phyloP scores from a whole-genome alignment of 106 monocot genomes.

The Dendrobium chrysotoxum region DNA sequence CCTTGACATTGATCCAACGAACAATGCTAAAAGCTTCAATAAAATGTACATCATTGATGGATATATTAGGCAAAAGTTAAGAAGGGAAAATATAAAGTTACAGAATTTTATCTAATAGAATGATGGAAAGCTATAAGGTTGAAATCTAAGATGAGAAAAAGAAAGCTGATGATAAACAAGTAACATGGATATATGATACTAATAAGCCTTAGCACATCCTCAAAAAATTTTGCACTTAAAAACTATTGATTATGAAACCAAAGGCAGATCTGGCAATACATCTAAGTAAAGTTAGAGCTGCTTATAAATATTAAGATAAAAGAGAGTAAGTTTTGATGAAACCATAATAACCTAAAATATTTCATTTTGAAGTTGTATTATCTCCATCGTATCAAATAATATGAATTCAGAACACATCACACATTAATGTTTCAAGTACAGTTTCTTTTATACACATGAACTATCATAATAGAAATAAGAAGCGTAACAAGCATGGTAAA shows the following conservation, averaged over 20 bases:
- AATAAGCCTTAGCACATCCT: background rate
- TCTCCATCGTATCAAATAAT: no score
- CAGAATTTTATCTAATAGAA: background rate
- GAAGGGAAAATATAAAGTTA: background rate
- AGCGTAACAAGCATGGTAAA: no score
- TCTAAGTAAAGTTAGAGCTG: background rate
- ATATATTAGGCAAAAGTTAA: constrained; percentile 4
- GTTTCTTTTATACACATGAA: no score
- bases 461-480: no score
- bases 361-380: background rate
- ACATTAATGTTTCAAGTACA: no score
- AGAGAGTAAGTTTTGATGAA: background rate
- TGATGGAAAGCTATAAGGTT: background rate
- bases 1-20: constrained; percentile 68
- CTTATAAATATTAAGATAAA: background rate
- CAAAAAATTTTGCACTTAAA: background rate
- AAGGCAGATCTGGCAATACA: background rate
- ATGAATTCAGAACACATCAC: no score
- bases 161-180: background rate
- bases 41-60: constrained; percentile 58
- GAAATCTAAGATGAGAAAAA: background rate
- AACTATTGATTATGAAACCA: background rate
- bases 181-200: background rate
- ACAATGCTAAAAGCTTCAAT: constrained; percentile 78
- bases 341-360: background rate